A percentile compares a stretch with the other conserved stretches of the same genome.
Conservation (phyloP, 2,329 filamentous ascomycete genomes). For the Neocucurbitaria cava region DNA sequence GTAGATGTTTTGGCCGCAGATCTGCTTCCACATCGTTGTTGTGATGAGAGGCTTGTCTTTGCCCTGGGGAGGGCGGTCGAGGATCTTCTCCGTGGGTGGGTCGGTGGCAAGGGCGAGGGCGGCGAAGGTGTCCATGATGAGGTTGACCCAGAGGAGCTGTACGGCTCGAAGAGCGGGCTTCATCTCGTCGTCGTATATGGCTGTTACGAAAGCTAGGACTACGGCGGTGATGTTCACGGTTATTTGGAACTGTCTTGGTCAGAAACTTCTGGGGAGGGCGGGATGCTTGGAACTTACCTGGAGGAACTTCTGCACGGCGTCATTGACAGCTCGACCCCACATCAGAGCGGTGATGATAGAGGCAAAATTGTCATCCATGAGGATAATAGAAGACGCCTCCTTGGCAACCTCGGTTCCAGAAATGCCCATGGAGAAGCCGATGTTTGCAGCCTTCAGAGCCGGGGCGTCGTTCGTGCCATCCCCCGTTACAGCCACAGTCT, state of each 20-base stretch:
- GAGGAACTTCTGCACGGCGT: conserved; percentile 99
- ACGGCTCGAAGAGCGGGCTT: conserved; percentile 94
- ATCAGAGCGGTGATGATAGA: conserved; percentile 94
- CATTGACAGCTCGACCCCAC: conserved; percentile 95
- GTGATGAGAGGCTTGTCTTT: conserved; percentile 84
- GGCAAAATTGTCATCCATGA: conserved; percentile 96
- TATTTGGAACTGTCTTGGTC: conserved; percentile 72
- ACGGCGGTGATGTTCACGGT: conserved; percentile 98
- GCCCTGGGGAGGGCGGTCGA: conserved; percentile 86
- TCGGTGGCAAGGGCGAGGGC: conserved; percentile 97
- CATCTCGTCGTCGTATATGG: conserved; percentile 82
- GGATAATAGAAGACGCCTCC: conserved; percentile 94
- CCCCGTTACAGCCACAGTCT: conserved; percentile 97
- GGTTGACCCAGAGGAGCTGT: conserved; percentile 95
- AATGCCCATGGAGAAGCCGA: conserved; percentile 91
- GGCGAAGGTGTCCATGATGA: conserved; percentile 94
- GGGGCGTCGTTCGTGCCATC: conserved; percentile 98
- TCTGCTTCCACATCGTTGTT: conserved; percentile 69
- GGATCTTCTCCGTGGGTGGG: conserved; percentile 92
- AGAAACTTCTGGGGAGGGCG: neutral
- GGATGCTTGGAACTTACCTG: conserved; percentile 52
- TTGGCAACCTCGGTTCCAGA: conserved; percentile 96
- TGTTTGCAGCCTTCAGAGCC: conserved; percentile 95
- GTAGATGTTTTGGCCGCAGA: conserved; percentile 66
- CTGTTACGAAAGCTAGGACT: conserved; percentile 95